Conservation (phyloP, 352 stramenopile genomes). For the Phytophthora sp. region DNA sequence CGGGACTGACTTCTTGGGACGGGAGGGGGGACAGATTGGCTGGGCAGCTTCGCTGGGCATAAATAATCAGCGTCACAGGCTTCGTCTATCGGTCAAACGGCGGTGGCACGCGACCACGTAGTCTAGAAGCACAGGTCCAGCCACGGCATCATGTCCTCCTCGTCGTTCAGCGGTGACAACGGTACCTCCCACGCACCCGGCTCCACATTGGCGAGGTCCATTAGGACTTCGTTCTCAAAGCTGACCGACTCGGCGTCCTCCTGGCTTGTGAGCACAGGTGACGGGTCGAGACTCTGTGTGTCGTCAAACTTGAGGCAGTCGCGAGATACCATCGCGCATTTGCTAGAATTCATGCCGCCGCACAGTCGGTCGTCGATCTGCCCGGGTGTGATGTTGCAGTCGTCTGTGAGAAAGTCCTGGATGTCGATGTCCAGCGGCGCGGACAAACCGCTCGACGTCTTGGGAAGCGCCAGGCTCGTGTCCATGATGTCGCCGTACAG, state of each 20-base stretch:
- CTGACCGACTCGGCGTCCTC: conserved; percentile 40
- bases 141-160: conserved; percentile 86
- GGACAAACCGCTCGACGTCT: conserved; percentile 22
- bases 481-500: conserved; percentile 43
- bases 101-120: conserved; percentile 11
- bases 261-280: conserved; percentile 21
- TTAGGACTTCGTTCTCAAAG: conserved; percentile 74
- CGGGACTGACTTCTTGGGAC: conserved; percentile 4
- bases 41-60: conserved; percentile 32
- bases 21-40: conserved; percentile 15
- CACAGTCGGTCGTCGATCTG: conserved; percentile 48
- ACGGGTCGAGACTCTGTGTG: conserved; percentile 23
- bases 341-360: conserved; percentile 47
- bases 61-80: conserved; percentile 50
- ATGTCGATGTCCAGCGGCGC: conserved; percentile 72
- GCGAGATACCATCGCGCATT: conserved; percentile 65
- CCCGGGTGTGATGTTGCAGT: conserved; percentile 71
- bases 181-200: conserved; percentile 81
- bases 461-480: conserved; percentile 35
- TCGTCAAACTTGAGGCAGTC: conserved; percentile 76
- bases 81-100: conserved; percentile 34
- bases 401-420: conserved; percentile 80
- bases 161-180: conserved; percentile 81
- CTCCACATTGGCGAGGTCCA: conserved; percentile 77
- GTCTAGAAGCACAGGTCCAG: conserved; percentile 83